Percentiles rank a stretch among this genome's conserved stretches.
phyloP scores from a whole-genome alignment of 1,284 basidiomycete genomes.

The Irpex sp. region DNA sequence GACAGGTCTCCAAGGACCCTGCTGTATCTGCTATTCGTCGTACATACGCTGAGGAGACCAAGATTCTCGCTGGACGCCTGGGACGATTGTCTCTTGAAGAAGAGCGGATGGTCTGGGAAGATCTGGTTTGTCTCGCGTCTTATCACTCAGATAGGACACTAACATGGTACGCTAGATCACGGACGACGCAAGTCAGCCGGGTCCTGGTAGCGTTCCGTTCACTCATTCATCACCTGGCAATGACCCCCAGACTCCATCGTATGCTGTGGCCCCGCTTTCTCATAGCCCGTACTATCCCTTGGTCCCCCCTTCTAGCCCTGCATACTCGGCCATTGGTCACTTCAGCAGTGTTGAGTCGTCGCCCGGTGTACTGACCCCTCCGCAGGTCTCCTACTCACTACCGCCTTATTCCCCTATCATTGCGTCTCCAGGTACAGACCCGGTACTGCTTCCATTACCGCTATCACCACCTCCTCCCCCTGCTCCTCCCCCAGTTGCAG shows the following conservation, averaged over 20 bases:
- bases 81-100: neutral
- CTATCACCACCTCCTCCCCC: neutral
- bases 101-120: neutral
- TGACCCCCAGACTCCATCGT: neutral
- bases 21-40: neutral
- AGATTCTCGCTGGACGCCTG: neutral
- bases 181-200: neutral
- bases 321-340: neutral
- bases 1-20: neutral
- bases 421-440: neutral
- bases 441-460: neutral
- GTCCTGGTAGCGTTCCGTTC: neutral
- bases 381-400: neutral
- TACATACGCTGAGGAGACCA: neutral
- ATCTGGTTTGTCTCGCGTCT: neutral
- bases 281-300: neutral
- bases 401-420: neutral
- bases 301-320: neutral
- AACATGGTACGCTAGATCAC: neutral
- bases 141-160: neutral
- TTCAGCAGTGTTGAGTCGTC: neutral
- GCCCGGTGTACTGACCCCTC: neutral
- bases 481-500: neutral
- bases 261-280: neutral
- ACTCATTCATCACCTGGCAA: neutral